phyloP scores from a whole-genome alignment of 1,139 yeast genomes.

The Debaryomyces sp. region DNA sequence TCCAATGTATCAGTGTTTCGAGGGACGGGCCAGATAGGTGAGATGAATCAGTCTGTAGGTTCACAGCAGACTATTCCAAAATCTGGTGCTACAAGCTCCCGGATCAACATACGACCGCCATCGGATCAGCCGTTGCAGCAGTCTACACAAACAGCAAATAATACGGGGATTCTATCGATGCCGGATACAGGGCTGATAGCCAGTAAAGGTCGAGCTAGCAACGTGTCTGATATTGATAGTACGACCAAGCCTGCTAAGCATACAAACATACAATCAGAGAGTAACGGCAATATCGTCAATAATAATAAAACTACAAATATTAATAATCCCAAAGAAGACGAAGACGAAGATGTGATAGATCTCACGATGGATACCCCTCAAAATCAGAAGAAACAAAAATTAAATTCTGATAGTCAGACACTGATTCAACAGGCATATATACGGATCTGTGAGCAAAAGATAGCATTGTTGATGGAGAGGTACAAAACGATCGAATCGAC shows the following conservation, averaged over 20 bases:
- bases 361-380: constrained; percentile 8
- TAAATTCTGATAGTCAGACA: not conserved
- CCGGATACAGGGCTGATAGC: not conserved
- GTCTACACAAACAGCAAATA: constrained; percentile 8
- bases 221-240: not conserved
- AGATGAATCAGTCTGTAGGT: not conserved
- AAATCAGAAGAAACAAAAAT: constrained; percentile 6
- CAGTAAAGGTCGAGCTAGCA: not conserved
- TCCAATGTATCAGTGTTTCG: not conserved
- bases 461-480: constrained; percentile 29
- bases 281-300: not conserved
- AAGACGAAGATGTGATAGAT: constrained; percentile 10
- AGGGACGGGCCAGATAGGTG: not conserved
- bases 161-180: not conserved
- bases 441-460: constrained; percentile 27
- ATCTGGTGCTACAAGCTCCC: not conserved
- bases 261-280: not conserved
- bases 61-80: not conserved
- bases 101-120: not conserved
- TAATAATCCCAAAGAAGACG: not conserved
- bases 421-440: constrained; percentile 10
- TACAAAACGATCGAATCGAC: constrained; percentile 36
- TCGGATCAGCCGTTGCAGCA: constrained; percentile 9
- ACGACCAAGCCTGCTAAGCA: not conserved
- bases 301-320: not conserved